Evolutionary conservation across 1,139 yeast species (phyloP).

Genomic region (Nakaseomyces nivariensis): DNA sequence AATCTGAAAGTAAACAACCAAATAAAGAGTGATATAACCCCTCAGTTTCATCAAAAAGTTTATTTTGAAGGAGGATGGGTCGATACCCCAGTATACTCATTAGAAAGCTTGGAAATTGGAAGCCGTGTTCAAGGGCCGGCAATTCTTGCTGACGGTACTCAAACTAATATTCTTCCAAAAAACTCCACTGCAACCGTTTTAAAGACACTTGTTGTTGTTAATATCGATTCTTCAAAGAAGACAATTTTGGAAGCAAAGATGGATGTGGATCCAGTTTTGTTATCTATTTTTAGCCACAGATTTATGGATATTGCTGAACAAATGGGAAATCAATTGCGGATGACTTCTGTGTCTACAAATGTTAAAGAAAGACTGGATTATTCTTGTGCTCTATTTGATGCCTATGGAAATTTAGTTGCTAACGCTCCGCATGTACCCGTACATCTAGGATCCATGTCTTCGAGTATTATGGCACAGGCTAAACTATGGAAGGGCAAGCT

Average conservation of each 20-base stretch:
- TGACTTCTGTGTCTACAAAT: slow-evolving; percentile 76
- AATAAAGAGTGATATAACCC: not conserved
- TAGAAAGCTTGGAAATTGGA: slow-evolving; percentile 46
- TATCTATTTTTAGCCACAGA: slow-evolving; percentile 73
- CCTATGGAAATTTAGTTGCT: slow-evolving; percentile 68
- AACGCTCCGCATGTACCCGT: slow-evolving; percentile 87
- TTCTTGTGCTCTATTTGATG: slow-evolving; percentile 74
- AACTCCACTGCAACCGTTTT: slow-evolving; percentile 53
- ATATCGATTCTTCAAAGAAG: slow-evolving; percentile 16
- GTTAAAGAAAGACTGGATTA: slow-evolving; percentile 77
- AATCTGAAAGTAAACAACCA: slow-evolving; percentile 8
- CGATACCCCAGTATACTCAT: slow-evolving; percentile 42
- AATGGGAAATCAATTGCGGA: slow-evolving; percentile 74
- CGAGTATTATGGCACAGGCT: slow-evolving; percentile 64
- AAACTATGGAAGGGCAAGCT: slow-evolving; percentile 51
- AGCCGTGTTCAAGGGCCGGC: slow-evolving; percentile 62
- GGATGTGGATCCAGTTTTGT: slow-evolving; percentile 54
- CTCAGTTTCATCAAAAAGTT: slow-evolving; percentile 29
- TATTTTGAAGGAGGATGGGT: slow-evolving; percentile 44
- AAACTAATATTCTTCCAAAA: slow-evolving; percentile 76
- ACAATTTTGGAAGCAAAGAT: slow-evolving; percentile 12
- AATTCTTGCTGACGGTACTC: slow-evolving; percentile 75
- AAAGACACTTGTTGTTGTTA: slow-evolving; percentile 48
- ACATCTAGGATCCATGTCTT: slow-evolving; percentile 80
- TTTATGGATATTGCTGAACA: slow-evolving; percentile 87